These are phyloP conservation scores for Agastache rugosa DNA, from an alignment of 257 asterid species.

Conservation along the genomic window DNA sequence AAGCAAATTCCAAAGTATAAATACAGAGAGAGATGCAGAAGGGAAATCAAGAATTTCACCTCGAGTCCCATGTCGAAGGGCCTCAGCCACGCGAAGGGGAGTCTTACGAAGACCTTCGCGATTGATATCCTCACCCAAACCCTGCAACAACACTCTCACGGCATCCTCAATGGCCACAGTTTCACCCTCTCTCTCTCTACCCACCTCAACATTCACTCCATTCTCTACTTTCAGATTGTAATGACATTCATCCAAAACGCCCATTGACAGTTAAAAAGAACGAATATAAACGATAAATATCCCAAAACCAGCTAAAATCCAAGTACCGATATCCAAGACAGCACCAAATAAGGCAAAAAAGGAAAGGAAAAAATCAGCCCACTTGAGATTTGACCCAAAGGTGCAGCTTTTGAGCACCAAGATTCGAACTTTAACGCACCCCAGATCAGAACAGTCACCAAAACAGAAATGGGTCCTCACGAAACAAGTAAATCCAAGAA, in stretches of 20 bases:
- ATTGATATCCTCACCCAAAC: constrained; percentile 89
- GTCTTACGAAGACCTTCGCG: constrained; percentile 87
- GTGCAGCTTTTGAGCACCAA: constrained; percentile 41
- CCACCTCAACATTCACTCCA: constrained; percentile 61
- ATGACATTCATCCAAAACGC: constrained; percentile 84
- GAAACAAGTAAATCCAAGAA: constrained; percentile 2
- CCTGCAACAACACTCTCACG: constrained; percentile 83
- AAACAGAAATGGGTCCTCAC: constrained; percentile 22
- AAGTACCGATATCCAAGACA: constrained; percentile 27
- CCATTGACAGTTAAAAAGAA: constrained; percentile 57
- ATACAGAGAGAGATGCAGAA: background rate
- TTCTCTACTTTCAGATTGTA: constrained; percentile 59
- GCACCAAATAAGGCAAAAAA: constrained; percentile 1
- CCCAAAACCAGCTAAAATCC: constrained; percentile 35
- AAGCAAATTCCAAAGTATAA: background rate
- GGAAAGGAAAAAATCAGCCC: constrained; percentile 4
- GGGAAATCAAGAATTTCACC: constrained; percentile 52
- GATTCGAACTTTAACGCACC: constrained; percentile 29
- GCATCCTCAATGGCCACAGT: constrained; percentile 71
- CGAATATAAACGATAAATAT: background rate
- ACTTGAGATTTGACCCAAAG: constrained; percentile 41
- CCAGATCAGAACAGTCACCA: constrained; percentile 39
- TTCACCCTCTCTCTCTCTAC: constrained; percentile 55
- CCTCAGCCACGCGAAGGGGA: constrained; percentile 94
- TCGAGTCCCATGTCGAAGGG: constrained; percentile 82